Conservation (phyloP, 306 rosid genomes). For the Astragalus glycyphyllos region DNA sequence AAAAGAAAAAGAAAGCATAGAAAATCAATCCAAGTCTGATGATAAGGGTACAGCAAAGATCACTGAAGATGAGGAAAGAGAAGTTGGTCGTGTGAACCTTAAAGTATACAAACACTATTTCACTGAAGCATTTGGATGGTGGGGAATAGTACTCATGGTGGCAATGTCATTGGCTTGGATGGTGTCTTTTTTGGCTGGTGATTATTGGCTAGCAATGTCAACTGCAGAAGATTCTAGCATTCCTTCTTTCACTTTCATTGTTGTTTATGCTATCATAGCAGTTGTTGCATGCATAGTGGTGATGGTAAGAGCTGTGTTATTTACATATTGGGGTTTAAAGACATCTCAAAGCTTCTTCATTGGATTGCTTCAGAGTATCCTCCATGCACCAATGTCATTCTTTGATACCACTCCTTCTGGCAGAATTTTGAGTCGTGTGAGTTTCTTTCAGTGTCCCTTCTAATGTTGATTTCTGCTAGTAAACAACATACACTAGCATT, state of each 20-base stretch:
- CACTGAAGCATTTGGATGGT: constrained; percentile 90
- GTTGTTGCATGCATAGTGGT: constrained; percentile 45
- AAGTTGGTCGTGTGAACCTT: constrained; percentile 69
- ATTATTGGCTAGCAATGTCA: constrained; percentile 86
- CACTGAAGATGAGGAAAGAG: constrained; percentile 84
- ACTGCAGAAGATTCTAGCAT: constrained; percentile 57
- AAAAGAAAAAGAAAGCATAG: constrained; percentile 48
- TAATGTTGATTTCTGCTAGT: too few species aligned
- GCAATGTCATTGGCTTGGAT: constrained; percentile 60
- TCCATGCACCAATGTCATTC: constrained; percentile 93
- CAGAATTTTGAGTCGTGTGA: constrained; percentile 86
- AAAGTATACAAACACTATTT: constrained; percentile 68
- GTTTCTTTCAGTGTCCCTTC: constrained; percentile 6
- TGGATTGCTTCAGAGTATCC: constrained; percentile 64
- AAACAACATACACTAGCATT: too few species aligned
- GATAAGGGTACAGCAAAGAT: constrained; percentile 65
- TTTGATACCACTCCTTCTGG: constrained; percentile 97
- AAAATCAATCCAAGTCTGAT: constrained; percentile 50
- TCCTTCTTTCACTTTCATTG: constrained; percentile 57
- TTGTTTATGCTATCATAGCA: constrained; percentile 67
- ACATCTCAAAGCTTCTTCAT: constrained; percentile 76
- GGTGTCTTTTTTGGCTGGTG: constrained; percentile 60
- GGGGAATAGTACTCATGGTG: constrained; percentile 66
- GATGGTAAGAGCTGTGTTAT: constrained; percentile 50
- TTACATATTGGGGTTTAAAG: constrained; percentile 64